Evolutionary conservation across 257 asterid genomes (phyloP).

Genomic region (Handroanthus guayacan): DNA sequence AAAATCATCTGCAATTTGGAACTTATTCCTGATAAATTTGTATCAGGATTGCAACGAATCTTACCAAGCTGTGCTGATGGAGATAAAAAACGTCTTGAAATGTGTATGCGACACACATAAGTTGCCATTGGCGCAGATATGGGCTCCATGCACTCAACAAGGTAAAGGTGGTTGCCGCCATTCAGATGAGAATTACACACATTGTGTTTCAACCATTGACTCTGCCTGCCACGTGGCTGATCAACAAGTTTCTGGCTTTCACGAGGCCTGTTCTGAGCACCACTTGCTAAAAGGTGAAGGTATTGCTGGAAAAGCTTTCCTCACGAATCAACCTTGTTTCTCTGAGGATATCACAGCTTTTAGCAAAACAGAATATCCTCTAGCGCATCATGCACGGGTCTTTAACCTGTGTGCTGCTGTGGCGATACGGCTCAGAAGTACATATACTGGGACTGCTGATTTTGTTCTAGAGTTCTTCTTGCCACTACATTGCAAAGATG

Average conservation of each 20-base stretch:
- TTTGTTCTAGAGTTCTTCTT: constrained; percentile 82
- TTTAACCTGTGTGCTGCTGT: constrained; percentile 63
- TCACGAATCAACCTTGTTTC: constrained; percentile 76
- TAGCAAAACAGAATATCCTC: constrained; percentile 79
- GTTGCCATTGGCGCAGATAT: constrained; percentile 81
- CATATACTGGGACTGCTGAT: constrained; percentile 63
- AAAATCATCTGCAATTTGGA: constrained; percentile 15
- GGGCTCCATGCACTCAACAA: constrained; percentile 77
- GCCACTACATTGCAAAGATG: constrained; percentile 64
- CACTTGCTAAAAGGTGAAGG: constrained; percentile 92
- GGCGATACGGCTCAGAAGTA: constrained; percentile 80
- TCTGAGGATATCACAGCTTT: constrained; percentile 65
- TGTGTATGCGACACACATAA: constrained; percentile 62
- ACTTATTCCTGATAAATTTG: constrained; percentile 36
- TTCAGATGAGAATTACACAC: constrained; percentile 62
- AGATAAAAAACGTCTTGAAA: constrained; percentile 64
- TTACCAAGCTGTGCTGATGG: constrained; percentile 63
- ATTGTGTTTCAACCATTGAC: constrained; percentile 74
- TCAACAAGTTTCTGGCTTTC: constrained; percentile 59
- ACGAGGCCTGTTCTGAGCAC: constrained; percentile 76
- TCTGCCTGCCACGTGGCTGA: constrained; percentile 72
- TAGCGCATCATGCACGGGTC: constrained; percentile 74
- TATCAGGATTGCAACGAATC: constrained; percentile 65
- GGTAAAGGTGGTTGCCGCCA: constrained; percentile 72
- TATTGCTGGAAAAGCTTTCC: constrained; percentile 75